Conservation (phyloP, 345 rosid species). For the Boechera stricta region DNA sequence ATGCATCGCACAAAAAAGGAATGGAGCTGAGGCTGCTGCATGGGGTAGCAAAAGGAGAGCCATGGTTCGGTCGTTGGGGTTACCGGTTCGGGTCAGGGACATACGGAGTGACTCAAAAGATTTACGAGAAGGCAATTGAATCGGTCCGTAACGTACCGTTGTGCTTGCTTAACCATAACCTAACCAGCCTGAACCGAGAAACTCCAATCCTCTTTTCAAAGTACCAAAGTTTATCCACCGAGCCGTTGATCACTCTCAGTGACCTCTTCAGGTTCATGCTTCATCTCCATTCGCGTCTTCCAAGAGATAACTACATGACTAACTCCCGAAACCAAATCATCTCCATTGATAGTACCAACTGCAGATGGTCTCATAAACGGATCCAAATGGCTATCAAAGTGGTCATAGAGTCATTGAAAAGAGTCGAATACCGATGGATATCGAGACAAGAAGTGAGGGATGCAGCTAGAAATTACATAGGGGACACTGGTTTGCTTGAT, state of each 20-base stretch:
- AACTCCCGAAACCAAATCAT: constrained; percentile 49
- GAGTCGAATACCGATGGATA: constrained; percentile 70
- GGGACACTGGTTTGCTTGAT: constrained; percentile 91
- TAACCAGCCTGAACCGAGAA: constrained; percentile 52
- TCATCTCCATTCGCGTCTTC: constrained; percentile 63
- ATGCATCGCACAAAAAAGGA: constrained; percentile 68
- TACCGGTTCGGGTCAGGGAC: constrained; percentile 77
- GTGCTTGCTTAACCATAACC: constrained; percentile 57
- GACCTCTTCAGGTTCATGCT: constrained; percentile 80
- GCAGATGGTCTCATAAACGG: constrained; percentile 89
- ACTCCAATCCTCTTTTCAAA: constrained; percentile 65
- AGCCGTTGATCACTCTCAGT: constrained; percentile 60
- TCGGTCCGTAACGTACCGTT: constrained; percentile 68
- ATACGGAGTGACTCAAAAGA: constrained; percentile 69
- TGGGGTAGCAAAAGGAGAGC: constrained; percentile 68
- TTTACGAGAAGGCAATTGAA: constrained; percentile 76
- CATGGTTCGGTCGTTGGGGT: constrained; percentile 94
- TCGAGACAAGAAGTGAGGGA: constrained; percentile 95
- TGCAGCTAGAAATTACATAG: constrained; percentile 83
- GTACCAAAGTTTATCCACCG: constrained; percentile 72
- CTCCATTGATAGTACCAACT: constrained; percentile 54
- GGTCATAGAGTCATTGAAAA: constrained; percentile 74
- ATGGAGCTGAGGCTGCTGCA: constrained; percentile 82
- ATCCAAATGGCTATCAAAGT: constrained; percentile 87
- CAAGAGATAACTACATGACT: constrained; percentile 52